Evolutionary conservation across 768 basidiomycete genomes (phyloP), one percentile per base, ranked within the genome.

Genomic region (Tricholoma furcatifolium): DNA sequence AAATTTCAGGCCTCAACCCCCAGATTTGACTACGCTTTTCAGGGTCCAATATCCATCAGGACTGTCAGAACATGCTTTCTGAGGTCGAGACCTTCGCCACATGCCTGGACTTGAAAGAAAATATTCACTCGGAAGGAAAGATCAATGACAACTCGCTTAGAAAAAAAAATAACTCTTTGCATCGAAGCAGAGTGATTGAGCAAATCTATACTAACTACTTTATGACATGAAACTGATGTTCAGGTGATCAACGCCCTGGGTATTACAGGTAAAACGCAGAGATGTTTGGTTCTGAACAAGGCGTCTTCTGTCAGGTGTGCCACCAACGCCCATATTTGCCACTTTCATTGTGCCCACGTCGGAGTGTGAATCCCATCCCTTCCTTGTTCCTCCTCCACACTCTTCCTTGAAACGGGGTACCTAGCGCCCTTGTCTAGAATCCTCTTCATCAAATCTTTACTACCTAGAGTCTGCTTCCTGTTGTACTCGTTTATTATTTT

Each of bases 341-440:
- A 54, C 53, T 54, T 54, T 42, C 46, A 48, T 54, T 45, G 41
- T 47, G 50, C 42, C 41, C 48, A 21, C 24, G 71, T 74, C 75
- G 75, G 75, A 75, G 75, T 77, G 48, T 65, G 70, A 77, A 77
- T 70, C 60, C 50, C 54, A 56, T 56, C 61, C 64, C 70, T 69
- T 72, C 61, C 71, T 67, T 67, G 45, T 48, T 63, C 72, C 65
- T 69, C 71, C 62, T 64, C 67, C 70, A 69, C 70, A 69, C 68
- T 67, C 69, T 63, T 69, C 60, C 62, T 63, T 59, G 56, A 58
- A 64, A 64, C 64, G 64, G 62, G 67, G 55, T 57, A 56, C 49
- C 60, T 53, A 60, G 36, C 43, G 43, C 51, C 43, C 62, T 60
- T 53, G 59, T 43, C 55, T 43, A 49, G 49, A 61, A 64, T 56